Evolutionary conservation across 805 yeast species (phyloP), one percentile per base, ranked within the genome.

Genomic region (Metschnikowia proteae): DNA sequence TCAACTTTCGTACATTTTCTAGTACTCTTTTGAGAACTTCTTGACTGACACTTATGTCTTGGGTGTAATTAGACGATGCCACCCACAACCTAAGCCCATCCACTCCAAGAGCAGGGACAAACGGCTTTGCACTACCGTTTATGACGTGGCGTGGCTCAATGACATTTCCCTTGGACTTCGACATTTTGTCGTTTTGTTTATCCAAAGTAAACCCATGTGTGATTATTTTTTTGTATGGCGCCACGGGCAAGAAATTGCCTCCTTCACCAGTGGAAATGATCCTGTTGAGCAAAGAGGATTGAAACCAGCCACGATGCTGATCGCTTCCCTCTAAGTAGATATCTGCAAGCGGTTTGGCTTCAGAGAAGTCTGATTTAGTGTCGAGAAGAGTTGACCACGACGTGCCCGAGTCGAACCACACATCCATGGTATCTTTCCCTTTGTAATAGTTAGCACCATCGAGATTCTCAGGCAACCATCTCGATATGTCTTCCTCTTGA

Each of bases 221-320:
- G 27, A 94, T 77, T 33, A 94, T 79, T 25, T 77, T 74, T 51
- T 77, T 78, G 66, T 79, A 94, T 0, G 99, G 98, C 1, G 70
- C 68, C 3, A 58, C 60, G 0, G 70, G 54, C 33, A 67, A 58
- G 54, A 66, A 68, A 3, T 63, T 63, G 8, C 67, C 60, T 3
- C 86, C 86, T 13, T 46, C 42, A 2, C 75, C 75, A 1, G 74
- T 68, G 1, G 71, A 68, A n/a, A 73, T 71, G 23, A 89, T 78
- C 60, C 82, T 86, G 25, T 95, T 90, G 49, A 94, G 70, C 27
- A 94, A 68, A 1, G 97, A 89, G 30, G 96, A 88, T 70, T 94
- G 99, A 64, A 94, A 94, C 99, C 99, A 94, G 1, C 99, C 99
- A 51, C 99, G 79, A 62, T 94, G 99, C 66, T 94, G 99, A 62